These are phyloP conservation scores for Botrytis porri DNA, from an alignment of 2,329 filamentous ascomycete species.

Conservation along the genomic window DNA sequence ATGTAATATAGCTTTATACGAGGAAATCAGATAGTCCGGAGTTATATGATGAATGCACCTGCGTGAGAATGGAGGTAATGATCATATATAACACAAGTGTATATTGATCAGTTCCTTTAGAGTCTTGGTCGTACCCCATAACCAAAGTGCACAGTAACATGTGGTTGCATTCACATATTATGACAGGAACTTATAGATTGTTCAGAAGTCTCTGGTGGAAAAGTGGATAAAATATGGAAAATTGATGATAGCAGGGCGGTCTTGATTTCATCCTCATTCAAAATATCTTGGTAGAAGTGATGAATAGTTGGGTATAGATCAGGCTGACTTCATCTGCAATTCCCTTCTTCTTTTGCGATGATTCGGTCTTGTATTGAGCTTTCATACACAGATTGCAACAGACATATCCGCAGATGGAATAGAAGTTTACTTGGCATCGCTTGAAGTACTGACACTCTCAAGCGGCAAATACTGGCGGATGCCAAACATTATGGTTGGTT, in stretches of 20 bases:
- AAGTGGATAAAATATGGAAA: not conserved
- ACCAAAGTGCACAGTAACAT: not conserved
- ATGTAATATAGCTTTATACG: not conserved
- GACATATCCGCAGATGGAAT: not conserved
- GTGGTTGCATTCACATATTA: not conserved
- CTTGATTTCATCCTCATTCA: not conserved
- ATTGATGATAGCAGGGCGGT: not conserved
- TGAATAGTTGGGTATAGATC: too few relatives aligned
- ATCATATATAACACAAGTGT: not conserved
- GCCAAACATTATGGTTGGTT: not conserved
- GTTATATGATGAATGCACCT: not conserved
- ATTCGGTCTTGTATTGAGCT: not conserved
- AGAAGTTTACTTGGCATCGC: not conserved
- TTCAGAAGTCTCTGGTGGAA: too few relatives aligned
- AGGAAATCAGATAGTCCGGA: not conserved
- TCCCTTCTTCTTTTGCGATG: too few relatives aligned
- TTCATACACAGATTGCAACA: not conserved
- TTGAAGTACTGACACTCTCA: not conserved
- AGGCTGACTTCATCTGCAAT: not conserved
- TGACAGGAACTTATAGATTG: not conserved
- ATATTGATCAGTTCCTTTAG: not conserved
- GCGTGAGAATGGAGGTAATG: not conserved
- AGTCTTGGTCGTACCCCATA: too few relatives aligned
- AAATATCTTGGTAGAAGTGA: not conserved
- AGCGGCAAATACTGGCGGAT: not conserved